These are phyloP conservation scores for Floccularia luteovirens DNA, from an alignment of 768 basidiomycete genomes.

Conservation along the genomic window DNA sequence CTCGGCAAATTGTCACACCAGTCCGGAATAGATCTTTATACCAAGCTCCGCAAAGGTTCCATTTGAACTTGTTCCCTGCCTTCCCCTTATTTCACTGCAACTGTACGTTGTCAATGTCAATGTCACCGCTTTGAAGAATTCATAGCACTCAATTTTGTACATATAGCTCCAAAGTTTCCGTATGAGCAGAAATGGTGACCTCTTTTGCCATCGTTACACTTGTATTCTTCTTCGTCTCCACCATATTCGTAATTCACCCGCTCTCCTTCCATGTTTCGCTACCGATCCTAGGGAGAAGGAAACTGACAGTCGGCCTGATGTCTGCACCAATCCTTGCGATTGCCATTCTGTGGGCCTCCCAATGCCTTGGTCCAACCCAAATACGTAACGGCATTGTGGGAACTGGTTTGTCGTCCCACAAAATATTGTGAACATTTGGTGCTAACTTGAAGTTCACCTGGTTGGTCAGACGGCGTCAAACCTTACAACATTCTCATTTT, in stretches of 20 bases:
- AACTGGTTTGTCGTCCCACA: slow-evolving; percentile 12
- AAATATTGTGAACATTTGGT: neutral
- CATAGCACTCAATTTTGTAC: slow-evolving; percentile 7
- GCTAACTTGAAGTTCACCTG: slow-evolving; percentile 2
- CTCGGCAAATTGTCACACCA: no score
- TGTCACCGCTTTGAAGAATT: no score
- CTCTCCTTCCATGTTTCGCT: slow-evolving; percentile 31
- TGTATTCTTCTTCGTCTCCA: slow-evolving; percentile 46
- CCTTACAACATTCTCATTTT: slow-evolving; percentile 92
- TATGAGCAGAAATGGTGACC: slow-evolving; percentile 28
- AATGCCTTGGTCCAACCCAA: slow-evolving; percentile 41
- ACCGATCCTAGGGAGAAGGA: slow-evolving; percentile 19
- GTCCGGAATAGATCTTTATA: no score
- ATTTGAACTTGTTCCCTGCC: no score
- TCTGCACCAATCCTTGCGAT: slow-evolving; percentile 49
- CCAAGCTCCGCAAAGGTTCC: no score
- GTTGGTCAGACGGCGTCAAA: slow-evolving; percentile 54
- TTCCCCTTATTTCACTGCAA: no score
- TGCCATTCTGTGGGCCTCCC: slow-evolving; percentile 48
- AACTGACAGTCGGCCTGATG: slow-evolving; percentile 37
- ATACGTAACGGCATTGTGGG: slow-evolving; percentile 73
- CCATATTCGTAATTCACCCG: slow-evolving; percentile 45
- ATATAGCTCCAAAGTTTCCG: neutral
- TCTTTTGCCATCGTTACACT: slow-evolving; percentile 44
- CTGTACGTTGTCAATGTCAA: no score